Percentiles rank a stretch among this genome's conserved stretches.
These are phyloP conservation scores for Yarrowia sp. DNA, from an alignment of 805 yeast species.

Conservation along the genomic window DNA sequence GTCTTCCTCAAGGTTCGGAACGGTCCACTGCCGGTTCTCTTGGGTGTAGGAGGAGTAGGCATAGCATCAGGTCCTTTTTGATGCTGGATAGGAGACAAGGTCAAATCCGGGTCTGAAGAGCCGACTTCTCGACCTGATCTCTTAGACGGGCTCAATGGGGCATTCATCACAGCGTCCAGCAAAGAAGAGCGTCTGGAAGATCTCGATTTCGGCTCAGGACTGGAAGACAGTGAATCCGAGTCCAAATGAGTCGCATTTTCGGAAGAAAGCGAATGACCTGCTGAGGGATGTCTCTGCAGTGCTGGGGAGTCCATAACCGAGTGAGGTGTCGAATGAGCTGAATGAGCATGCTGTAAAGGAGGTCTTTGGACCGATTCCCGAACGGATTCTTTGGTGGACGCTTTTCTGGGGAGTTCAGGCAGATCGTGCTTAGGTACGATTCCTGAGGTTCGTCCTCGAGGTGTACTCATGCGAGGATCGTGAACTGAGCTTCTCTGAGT, in stretches of 20 bases:
- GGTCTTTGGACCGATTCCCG: slow-evolving; percentile 17
- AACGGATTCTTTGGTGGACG: neutral
- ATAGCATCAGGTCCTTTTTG: slow-evolving; percentile 3
- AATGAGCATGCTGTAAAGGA: slow-evolving; percentile 1
- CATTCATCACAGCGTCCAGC: slow-evolving; percentile 24
- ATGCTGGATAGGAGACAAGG: slow-evolving; percentile 12
- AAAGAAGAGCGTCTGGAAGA: slow-evolving; percentile 15
- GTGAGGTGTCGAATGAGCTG: slow-evolving; percentile 4
- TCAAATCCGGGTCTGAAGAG: slow-evolving; percentile 14
- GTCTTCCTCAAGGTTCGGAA: slow-evolving; percentile 16
- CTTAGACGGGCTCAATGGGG: slow-evolving; percentile 10
- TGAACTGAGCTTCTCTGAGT: neutral
- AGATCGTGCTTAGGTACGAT: neutral
- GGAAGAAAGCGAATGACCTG: slow-evolving; percentile 6
- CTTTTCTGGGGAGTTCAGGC: neutral
- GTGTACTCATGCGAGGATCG: neutral
- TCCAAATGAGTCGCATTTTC: slow-evolving; percentile 10
- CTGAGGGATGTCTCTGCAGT: slow-evolving; percentile 3
- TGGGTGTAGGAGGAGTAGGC: slow-evolving; percentile 20
- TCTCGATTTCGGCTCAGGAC: slow-evolving; percentile 14
- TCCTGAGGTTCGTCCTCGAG: neutral
- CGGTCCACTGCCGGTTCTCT: slow-evolving; percentile 7
- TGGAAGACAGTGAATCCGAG: slow-evolving; percentile 2
- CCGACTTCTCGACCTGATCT: neutral
- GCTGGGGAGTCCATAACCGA: slow-evolving; percentile 20